A percentile compares a stretch with the other conserved stretches of the same genome.
Evolutionary conservation across 2,329 filamentous ascomycete genomes (phyloP).

Genomic region (Phoma sp.): DNA sequence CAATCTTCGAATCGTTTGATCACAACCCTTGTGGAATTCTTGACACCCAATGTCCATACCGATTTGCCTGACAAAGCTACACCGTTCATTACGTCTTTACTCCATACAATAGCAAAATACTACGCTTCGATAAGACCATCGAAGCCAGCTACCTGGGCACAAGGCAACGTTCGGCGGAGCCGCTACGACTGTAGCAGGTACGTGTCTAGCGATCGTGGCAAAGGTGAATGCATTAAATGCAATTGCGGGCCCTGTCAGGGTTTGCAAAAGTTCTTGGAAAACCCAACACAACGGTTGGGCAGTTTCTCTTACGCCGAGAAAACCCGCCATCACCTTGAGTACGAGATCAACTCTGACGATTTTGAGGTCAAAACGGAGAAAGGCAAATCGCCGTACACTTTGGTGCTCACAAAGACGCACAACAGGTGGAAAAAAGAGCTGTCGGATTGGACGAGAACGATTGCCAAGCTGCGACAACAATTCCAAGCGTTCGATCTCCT

Average conservation of each 20-base stretch:
- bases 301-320: neutral
- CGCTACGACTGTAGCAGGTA: too few relatives aligned
- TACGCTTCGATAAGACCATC: neutral
- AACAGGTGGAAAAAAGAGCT: neutral
- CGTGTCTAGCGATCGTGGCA: too few relatives aligned
- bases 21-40: neutral
- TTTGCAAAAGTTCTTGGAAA: neutral
- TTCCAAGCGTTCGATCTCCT: neutral
- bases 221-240: neutral
- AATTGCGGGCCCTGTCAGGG: neutral
- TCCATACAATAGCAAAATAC: neutral
- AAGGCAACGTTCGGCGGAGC: neutral
- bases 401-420: slow-evolving; percentile 1
- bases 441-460: neutral
- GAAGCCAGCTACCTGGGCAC: neutral
- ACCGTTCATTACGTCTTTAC: neutral
- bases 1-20: neutral
- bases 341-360: neutral
- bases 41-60: neutral
- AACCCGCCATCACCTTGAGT: neutral
- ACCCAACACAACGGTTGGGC: neutral
- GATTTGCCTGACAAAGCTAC: neutral
- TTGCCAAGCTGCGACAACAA: neutral
- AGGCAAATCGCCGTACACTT: neutral
- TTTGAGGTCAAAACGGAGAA: neutral